Percentiles rank a stretch among this genome's conserved stretches.
Evolutionary conservation across 176 grass and related monocot genomes (phyloP).

Genomic region (Urochloa ruziziensis): DNA sequence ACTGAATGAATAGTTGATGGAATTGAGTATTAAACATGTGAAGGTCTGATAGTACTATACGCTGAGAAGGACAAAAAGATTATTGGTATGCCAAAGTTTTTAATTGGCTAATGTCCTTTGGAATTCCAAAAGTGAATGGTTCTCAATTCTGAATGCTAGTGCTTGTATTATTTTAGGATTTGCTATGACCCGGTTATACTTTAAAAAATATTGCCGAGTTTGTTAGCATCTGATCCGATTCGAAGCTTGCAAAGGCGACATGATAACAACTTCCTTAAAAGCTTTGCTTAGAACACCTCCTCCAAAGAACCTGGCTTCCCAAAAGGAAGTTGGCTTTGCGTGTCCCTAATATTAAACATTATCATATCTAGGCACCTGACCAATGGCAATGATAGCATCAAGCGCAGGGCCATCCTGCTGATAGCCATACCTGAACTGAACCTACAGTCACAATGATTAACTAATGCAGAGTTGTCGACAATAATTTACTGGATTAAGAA

Average conservation of each 20-base stretch:
- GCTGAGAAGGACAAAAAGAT: too few species aligned
- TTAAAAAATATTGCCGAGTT: constrained; percentile 2
- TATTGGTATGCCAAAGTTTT: neutral
- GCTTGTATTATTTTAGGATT: constrained; percentile 2
- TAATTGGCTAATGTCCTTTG: neutral
- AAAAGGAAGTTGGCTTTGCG: constrained; percentile 11
- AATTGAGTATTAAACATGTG: neutral
- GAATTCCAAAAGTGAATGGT: neutral
- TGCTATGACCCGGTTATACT: too few species aligned
- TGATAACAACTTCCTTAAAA: constrained; percentile 4
- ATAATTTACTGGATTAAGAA: neutral
- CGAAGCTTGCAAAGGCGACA: constrained; percentile 26
- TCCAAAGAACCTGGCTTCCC: neutral
- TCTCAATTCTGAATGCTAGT: neutral
- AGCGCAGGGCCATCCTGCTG: neutral
- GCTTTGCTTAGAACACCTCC: neutral
- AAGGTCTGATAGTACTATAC: constrained; percentile 18
- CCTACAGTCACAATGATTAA: neutral
- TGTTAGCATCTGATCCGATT: neutral
- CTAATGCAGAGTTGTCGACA: neutral
- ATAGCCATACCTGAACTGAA: neutral
- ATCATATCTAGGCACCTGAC: constrained; percentile 4
- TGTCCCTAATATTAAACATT: constrained; percentile 22
- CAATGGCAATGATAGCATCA: neutral
- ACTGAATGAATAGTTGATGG: constrained; percentile 15